Evolutionary conservation across 495 filamentous ascomycete species (phyloP), one percentile per base, ranked within the genome.

Genomic region (Penicillium nucicola): DNA sequence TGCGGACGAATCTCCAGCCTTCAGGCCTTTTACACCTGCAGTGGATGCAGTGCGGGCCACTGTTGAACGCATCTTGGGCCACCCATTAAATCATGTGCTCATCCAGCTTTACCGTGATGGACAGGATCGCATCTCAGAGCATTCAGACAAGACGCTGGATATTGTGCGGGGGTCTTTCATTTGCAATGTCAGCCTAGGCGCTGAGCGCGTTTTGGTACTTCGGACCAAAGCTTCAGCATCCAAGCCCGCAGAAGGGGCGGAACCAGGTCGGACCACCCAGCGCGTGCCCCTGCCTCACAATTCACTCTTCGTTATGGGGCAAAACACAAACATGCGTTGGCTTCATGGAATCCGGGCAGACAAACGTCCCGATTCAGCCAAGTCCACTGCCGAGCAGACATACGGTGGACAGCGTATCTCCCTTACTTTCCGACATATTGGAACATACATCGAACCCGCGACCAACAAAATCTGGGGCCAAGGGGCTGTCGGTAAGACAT

Each of bases 91-190:
- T 62, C 93, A 98, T 60, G 90, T 87, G 9, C 76, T 98, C 12
- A 92, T 97, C 30, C 93, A 98, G 62, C 80, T 92, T 35, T 98
- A 98, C 60, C 91, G 93, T 9, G 77, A 81, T 56, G 92, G 95
- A 15, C 79, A 85, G n/a, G 93, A 98, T 65, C 87, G 88, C 56
- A 99, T 99, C 52, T 95, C 90, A 8, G 95, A 99, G 61, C 93
- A 99, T 64, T 90, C 87, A 23, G 93, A 99, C 61, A 99, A 99
- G 70, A 96, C 92, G 0, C 70, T 99, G 5, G 93, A 99, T 56
- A 95, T 99, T 45, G 84, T 81, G 30, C 83, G 79, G 35, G 84
- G 80, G 11, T 91, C 84, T 11, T 88, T 71, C 48, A 95, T 99
- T 52, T 90, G 90, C 45, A 97, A 97, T 62, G 84, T 97, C 39